Base-by-base conservation (phyloP, 2,329 filamentous ascomycete species). In the Cladosporium velox region DNA sequence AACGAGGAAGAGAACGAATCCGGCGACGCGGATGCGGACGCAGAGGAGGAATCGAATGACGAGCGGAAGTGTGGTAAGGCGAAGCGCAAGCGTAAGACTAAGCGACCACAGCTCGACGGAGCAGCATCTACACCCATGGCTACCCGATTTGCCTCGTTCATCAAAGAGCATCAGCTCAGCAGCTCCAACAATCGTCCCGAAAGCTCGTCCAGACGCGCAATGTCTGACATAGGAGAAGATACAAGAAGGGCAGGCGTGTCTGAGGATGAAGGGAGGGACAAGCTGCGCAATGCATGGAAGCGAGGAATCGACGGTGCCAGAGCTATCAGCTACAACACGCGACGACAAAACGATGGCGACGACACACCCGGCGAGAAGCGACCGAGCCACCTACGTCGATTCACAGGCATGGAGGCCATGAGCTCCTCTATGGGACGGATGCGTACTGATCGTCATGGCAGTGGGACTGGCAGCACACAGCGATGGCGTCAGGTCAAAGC, bases 401-500 rank as follows among this genome's bases (percentile, higher is more conserved):
- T 85, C 66, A 84, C 83, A 11, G 79, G 78, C 1, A 79, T 83
- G 64, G 79, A 76, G n/a, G 76, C 68, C 34, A 70, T 70, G 66
- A 66, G 77, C 72, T 82, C 79, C 2, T 77, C 79, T 1, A 82
- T 81, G 28, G 41, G 52, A 76, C 74, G 79, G 18, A 76, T 79
- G 65, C 79, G 81, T 5, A 76, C 78, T 38, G 81, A 83, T 64
- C 78, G 82, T n/a, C 79, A 81, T 44, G 78, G 78, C 8, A 82
- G 79, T 72, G 70, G 81, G 57, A 82, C 79, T 72, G 70, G 81
- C 59, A 82, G 80, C 73, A 92, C 88, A 21, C 91, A 94, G 73
- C 92, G 91, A 81, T 99, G 95, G 95, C 90, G 89, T 69, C 91
- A 96, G 75, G 87, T 99, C 74, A 98, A 97, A 80, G 92, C 92